phyloP scores from a whole-genome alignment of 2,329 filamentous ascomycete species.

The Colletotrichum costaricense region DNA sequence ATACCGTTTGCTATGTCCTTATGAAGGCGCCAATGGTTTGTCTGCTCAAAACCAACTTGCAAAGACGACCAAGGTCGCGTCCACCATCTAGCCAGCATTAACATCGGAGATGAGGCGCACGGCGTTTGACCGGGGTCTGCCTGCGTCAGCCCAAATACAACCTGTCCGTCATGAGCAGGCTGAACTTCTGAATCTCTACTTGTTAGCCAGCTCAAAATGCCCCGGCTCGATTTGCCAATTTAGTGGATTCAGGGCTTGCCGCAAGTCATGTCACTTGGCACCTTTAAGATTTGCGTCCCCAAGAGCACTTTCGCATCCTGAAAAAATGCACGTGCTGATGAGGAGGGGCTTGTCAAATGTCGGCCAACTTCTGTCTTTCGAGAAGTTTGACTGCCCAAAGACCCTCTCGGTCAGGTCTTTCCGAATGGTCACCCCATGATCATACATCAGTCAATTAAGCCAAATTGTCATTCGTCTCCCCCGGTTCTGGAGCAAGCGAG shows the following conservation, averaged over 20 bases:
- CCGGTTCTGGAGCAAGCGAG: conserved; percentile 26
- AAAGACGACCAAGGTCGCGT: not conserved
- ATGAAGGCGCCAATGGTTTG: not conserved
- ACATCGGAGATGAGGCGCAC: conserved; percentile 51
- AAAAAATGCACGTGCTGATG: conserved; percentile 2
- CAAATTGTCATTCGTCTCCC: conserved; percentile 1
- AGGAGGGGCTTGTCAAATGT: not conserved
- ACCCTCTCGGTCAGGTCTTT: conserved; percentile 4
- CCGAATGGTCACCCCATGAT: not conserved
- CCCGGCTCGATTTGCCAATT: not conserved
- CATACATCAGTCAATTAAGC: not conserved
- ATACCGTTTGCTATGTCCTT: not conserved
- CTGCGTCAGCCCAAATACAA: conserved; percentile 13
- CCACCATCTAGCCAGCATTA: conserved; percentile 49
- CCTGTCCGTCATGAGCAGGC: no score
- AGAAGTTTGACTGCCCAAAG: not conserved
- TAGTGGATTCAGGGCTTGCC: not conserved
- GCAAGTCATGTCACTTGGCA: not conserved
- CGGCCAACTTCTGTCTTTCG: not conserved
- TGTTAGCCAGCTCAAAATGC: not conserved
- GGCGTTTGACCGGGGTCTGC: conserved; percentile 35
- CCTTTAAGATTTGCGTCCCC: not conserved
- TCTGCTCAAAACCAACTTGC: not conserved
- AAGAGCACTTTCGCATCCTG: not conserved
- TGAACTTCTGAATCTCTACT: no score